Percentiles rank a stretch among this genome's conserved stretches.
phyloP scores from a whole-genome alignment of 805 yeast species.

The Starmera dryadoides region DNA sequence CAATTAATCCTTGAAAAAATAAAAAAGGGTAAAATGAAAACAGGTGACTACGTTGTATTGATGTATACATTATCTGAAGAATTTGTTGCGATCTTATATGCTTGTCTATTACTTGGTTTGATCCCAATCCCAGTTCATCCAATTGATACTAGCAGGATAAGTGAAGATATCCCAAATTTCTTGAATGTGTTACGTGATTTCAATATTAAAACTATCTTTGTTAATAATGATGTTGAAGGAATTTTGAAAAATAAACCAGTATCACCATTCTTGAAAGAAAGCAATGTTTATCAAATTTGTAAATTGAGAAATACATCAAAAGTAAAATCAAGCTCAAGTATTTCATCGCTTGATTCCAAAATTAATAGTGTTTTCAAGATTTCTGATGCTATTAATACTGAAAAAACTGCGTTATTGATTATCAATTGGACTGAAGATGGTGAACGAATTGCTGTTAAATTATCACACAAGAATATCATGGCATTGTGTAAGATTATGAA shows the following conservation, averaged over 20 bases:
- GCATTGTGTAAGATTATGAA: slow-evolving; percentile 83
- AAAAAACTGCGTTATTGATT: slow-evolving; percentile 54
- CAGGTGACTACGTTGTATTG: slow-evolving; percentile 71
- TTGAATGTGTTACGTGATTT: slow-evolving; percentile 62
- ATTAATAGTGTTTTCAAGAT: slow-evolving; percentile 23
- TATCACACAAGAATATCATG: slow-evolving; percentile 55
- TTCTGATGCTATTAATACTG: slow-evolving; percentile 24
- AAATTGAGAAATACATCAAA: slow-evolving; percentile 64
- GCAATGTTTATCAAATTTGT: slow-evolving; percentile 31
- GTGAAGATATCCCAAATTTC: slow-evolving; percentile 68
- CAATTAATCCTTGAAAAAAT: slow-evolving; percentile 64
- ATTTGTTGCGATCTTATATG: slow-evolving; percentile 72
- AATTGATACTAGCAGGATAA: slow-evolving; percentile 54
- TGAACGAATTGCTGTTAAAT: slow-evolving; percentile 44
- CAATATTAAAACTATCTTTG: slow-evolving; percentile 63
- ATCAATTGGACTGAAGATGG: slow-evolving; percentile 68
- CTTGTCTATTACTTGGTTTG: slow-evolving; percentile 78
- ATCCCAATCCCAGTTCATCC: slow-evolving; percentile 74
- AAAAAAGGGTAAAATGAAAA: slow-evolving; percentile 52
- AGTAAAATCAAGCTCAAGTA: slow-evolving; percentile 27
- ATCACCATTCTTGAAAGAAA: slow-evolving; percentile 47
- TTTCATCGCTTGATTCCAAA: slow-evolving; percentile 7
- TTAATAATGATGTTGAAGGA: slow-evolving; percentile 69
- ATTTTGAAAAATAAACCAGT: slow-evolving; percentile 63
- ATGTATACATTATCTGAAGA: slow-evolving; percentile 88